Evolutionary conservation across 331 rosid species (phyloP).

Genomic region (Spiraea crenata): DNA sequence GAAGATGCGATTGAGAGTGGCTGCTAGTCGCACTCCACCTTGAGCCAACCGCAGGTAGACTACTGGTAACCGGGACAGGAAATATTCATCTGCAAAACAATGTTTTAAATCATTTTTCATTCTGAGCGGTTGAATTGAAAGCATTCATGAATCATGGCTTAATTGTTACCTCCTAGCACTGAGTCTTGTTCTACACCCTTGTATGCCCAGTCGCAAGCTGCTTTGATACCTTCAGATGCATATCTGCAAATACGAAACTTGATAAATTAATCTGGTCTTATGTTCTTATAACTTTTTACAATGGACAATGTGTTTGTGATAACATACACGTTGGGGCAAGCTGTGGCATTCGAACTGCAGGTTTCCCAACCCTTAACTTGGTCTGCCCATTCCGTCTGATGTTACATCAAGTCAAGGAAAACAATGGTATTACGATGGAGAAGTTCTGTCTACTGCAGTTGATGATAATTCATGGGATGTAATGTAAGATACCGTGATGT

Average conservation of each 20-base stretch:
- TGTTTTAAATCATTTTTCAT: neutral
- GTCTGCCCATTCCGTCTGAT: slow-evolving; percentile 67
- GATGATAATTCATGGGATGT: neutral
- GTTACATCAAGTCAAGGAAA: neutral
- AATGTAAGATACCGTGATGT: slow-evolving; percentile 52
- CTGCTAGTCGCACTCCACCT: slow-evolving; percentile 87
- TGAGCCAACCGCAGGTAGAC: slow-evolving; percentile 66
- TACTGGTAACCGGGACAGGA: slow-evolving; percentile 59
- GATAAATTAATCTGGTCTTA: neutral
- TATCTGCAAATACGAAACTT: slow-evolving; percentile 45
- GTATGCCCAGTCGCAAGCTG: slow-evolving; percentile 82
- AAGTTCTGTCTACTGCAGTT: neutral
- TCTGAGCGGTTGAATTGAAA: neutral
- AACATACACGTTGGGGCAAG: slow-evolving; percentile 66
- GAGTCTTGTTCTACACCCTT: slow-evolving; percentile 58
- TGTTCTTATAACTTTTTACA: too few species aligned
- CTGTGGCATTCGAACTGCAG: slow-evolving; percentile 39
- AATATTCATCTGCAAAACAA: slow-evolving; percentile 63
- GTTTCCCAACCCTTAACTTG: slow-evolving; percentile 62
- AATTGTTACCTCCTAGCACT: slow-evolving; percentile 49
- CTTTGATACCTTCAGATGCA: slow-evolving; percentile 65
- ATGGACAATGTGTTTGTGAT: neutral
- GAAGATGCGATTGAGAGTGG: slow-evolving; percentile 67
- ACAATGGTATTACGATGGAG: neutral
- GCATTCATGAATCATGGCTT: too few species aligned